phyloP scores from a whole-genome alignment of 1,139 yeast genomes.

The Kodamaea alishanica region DNA sequence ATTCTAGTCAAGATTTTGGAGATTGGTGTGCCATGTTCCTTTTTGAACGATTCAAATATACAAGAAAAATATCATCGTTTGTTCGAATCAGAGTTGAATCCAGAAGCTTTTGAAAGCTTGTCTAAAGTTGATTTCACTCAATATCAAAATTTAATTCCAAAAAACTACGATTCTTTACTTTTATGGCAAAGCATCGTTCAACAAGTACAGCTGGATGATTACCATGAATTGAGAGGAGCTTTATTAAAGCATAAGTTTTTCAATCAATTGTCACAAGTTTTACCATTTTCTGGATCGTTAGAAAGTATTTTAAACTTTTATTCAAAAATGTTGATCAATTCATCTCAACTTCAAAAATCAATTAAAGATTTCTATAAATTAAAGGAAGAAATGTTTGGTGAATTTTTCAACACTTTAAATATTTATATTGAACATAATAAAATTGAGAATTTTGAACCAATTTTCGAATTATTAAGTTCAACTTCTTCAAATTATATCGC shows the following conservation, averaged over 20 bases:
- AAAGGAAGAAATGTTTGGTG: slow-evolving; percentile 38
- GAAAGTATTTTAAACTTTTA: slow-evolving; percentile 16
- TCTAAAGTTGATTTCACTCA: slow-evolving; percentile 11
- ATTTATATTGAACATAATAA: slow-evolving; percentile 4
- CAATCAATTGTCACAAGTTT: slow-evolving; percentile 18
- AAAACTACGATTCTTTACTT: slow-evolving; percentile 7
- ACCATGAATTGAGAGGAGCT: slow-evolving; percentile 23
- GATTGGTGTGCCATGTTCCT: slow-evolving; percentile 7
- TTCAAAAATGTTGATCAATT: slow-evolving; percentile 19
- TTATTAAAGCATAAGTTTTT: slow-evolving; percentile 35
- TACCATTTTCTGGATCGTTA: slow-evolving; percentile 6
- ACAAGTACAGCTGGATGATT: slow-evolving; percentile 27
- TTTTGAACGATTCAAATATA: no score
- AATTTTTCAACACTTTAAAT: slow-evolving; percentile 23
- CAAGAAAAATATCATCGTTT: no score
- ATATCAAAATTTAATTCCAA: slow-evolving; percentile 8
- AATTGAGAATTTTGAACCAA: slow-evolving; percentile 5
- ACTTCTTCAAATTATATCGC: slow-evolving; percentile 25
- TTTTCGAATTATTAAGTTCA: slow-evolving; percentile 18
- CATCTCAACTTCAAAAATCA: slow-evolving; percentile 20
- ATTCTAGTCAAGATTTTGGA: slow-evolving; percentile 10
- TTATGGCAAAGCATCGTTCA: slow-evolving; percentile 17
- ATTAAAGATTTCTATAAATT: slow-evolving; percentile 42
- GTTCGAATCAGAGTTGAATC: slow-evolving; percentile 3
- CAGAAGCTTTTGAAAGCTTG: slow-evolving; percentile 8